Conservation (phyloP, 225 moss, liverwort and hornwort species). For the Straminergon stramineum region DNA sequence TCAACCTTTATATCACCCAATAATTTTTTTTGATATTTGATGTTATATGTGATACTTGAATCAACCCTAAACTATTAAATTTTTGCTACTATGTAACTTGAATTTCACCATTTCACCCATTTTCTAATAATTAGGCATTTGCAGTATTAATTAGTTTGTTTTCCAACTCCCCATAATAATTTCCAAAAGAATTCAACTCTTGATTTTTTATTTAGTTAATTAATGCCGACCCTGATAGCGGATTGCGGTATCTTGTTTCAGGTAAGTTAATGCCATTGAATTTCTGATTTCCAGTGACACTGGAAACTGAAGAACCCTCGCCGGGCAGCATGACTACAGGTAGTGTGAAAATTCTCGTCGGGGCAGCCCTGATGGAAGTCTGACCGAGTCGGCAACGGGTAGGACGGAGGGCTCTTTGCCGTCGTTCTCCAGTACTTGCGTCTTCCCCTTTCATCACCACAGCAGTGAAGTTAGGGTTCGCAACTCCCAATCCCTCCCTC, state of each 20-base stretch:
- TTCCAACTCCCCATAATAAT: not conserved
- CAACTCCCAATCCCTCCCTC: not conserved
- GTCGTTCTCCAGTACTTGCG: not conserved
- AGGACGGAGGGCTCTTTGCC: not conserved
- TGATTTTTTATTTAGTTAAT: not conserved
- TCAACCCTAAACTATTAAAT: too few relatives aligned
- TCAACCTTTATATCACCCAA: too few relatives aligned
- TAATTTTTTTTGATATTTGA: not conserved
- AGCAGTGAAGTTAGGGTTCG: not conserved
- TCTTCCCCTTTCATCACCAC: not conserved
- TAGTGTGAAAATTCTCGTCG: not conserved
- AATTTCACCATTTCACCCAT: not conserved
- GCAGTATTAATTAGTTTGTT: not conserved
- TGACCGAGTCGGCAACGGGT: constrained; percentile 10
- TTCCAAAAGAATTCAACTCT: not conserved
- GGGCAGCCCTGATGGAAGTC: not conserved
- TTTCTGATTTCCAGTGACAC: not conserved
- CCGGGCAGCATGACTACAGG: not conserved
- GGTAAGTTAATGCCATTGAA: not conserved
- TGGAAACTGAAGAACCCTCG: not conserved
- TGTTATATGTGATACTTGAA: too few relatives aligned
- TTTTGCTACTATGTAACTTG: too few relatives aligned
- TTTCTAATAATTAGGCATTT: not conserved
- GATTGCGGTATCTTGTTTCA: not conserved
- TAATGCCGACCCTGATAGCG: not conserved